Evolutionary conservation across 306 rosid species (phyloP).

Genomic region (Dryas alaskensis): DNA sequence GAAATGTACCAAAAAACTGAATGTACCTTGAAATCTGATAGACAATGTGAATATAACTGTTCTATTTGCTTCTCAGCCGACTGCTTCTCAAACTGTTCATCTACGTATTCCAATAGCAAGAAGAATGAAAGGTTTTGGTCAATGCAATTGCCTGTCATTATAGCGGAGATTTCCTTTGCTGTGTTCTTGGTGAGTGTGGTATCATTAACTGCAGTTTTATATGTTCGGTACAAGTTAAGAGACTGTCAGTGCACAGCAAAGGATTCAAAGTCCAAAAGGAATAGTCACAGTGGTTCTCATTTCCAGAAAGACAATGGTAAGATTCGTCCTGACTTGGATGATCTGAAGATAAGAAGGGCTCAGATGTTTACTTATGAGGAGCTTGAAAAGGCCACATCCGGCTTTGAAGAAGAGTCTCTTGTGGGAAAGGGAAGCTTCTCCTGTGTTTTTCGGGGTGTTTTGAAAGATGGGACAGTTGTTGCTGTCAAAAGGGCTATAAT

Average conservation of each 20-base stretch:
- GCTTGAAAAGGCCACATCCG: constrained; percentile 66
- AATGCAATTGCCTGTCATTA: constrained; percentile 57
- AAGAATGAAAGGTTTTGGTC: constrained; percentile 64
- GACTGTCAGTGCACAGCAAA: constrained; percentile 54
- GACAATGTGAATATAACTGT: constrained; percentile 77
- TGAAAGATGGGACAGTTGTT: constrained; percentile 77
- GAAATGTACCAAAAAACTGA: constrained; percentile 63
- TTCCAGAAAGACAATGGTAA: constrained; percentile 50
- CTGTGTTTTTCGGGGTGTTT: constrained; percentile 70
- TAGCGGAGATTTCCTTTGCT: constrained; percentile 71
- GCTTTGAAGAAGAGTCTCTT: constrained; percentile 73
- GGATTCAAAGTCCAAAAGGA: constrained; percentile 43
- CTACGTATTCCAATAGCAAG: constrained; percentile 40
- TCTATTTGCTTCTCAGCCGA: constrained; percentile 55
- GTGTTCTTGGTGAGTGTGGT: constrained; percentile 61
- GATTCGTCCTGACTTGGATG: constrained; percentile 66
- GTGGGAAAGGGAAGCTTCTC: constrained; percentile 96
- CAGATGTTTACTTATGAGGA: constrained; percentile 78
- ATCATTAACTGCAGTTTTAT: constrained; percentile 59
- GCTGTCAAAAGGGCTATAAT: constrained; percentile 83
- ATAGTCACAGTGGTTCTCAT: constrained; percentile 35
- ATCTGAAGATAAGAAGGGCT: constrained; percentile 69
- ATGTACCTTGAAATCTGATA: constrained; percentile 59
- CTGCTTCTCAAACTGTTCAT: constrained; percentile 62
- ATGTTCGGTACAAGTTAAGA: constrained; percentile 63